Evolutionary conservation across 179 eudicot genomes (phyloP).

Genomic region (Silene vulgaris): DNA sequence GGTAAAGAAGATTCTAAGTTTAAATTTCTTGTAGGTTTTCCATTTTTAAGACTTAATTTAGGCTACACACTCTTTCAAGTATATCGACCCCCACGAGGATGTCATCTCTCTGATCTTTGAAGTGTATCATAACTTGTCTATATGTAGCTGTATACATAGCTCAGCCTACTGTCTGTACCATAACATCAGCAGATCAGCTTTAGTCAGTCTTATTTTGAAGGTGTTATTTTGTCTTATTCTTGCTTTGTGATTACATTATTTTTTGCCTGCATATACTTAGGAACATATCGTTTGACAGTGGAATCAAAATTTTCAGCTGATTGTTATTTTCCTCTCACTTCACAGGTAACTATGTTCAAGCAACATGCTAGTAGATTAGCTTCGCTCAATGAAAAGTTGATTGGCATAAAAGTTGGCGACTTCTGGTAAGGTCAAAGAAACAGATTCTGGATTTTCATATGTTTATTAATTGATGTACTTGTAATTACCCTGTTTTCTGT

Average conservation of each 20-base stretch:
- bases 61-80: neutral
- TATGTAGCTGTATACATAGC: neutral
- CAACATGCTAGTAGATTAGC: constrained; percentile 72
- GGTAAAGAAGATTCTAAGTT: too few relatives aligned
- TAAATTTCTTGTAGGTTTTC: neutral
- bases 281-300: neutral
- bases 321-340: constrained; percentile 13
- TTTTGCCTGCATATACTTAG: neutral
- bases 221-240: neutral
- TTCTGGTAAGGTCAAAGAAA: constrained; percentile 58
- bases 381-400: constrained; percentile 68
- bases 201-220: neutral
- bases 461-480: neutral
- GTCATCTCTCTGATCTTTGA: neutral
- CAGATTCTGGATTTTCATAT: constrained; percentile 1
- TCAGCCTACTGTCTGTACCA: neutral
- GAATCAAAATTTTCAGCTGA: neutral
- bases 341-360: constrained; percentile 86
- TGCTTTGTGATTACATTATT: neutral
- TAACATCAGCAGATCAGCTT: constrained; percentile 8
- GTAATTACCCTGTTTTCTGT: constrained; percentile 22
- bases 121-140: neutral
- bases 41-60: neutral
- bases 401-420: constrained; percentile 90
- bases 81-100: neutral